Evolutionary conservation across 2,329 filamentous ascomycete genomes (phyloP).

Genomic region (Aciculosporium take): DNA sequence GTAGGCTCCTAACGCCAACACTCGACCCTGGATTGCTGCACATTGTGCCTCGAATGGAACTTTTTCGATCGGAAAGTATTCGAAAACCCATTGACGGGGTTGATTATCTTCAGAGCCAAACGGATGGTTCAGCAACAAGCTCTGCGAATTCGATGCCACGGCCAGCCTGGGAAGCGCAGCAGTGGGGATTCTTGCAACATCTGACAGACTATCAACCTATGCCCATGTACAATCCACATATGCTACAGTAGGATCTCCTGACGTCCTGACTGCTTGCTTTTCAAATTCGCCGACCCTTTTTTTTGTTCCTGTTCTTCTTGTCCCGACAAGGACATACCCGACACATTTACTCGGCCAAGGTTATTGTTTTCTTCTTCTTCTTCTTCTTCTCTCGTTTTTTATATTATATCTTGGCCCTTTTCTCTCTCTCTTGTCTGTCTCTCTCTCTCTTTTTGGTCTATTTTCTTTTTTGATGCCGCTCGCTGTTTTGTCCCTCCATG

Average conservation of each 20-base stretch:
- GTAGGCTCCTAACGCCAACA: slow-evolving; percentile 1
- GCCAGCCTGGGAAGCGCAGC: slow-evolving; percentile 3
- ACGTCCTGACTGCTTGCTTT: background rate
- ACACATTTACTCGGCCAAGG: background rate
- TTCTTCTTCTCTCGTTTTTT: no score
- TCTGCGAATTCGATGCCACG: background rate
- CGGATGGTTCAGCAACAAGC: background rate
- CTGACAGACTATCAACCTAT: slow-evolving; percentile 1
- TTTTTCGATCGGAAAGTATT: slow-evolving; percentile 2
- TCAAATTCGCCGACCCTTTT: no score
- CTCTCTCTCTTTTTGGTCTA: no score
- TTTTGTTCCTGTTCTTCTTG: background rate
- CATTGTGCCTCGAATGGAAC: slow-evolving; percentile 2
- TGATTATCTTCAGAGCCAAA: background rate
- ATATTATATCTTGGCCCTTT: no score
- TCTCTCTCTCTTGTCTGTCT: no score
- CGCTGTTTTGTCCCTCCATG: background rate
- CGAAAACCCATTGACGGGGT: slow-evolving; percentile 4
- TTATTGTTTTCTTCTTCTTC: background rate
- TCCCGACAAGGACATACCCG: background rate
- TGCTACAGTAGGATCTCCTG: background rate
- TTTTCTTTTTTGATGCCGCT: no score
- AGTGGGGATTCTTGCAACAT: slow-evolving; percentile 3
- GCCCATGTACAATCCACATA: background rate
- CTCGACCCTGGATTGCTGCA: background rate